Conservation (phyloP, 129 eudicot genomes). For the Daucus carota region DH1_v3.0 NC_030384.2:25419001-25419500, state of each 20-base stretch:
- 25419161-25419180: slow-evolving; percentile 30
- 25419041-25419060: slow-evolving; percentile 5
- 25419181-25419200: slow-evolving; percentile 50
- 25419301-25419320: background rate
- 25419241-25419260: slow-evolving; percentile 51
- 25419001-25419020: background rate
- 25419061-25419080: slow-evolving; percentile 29
- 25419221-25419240: slow-evolving; percentile 89
- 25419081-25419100: slow-evolving; percentile 35
- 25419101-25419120: slow-evolving; percentile 42
- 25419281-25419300: background rate
- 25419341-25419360: background rate
- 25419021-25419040: background rate
- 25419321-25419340: no score
- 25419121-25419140: slow-evolving; percentile 30
- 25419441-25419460: slow-evolving; percentile 97
- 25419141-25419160: slow-evolving; percentile 28
- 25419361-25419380: background rate
- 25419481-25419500: slow-evolving; percentile 86
- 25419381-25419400: background rate
- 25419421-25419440: slow-evolving; percentile 99
- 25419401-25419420: slow-evolving; percentile 44
- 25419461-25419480: slow-evolving; percentile 79
- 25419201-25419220: slow-evolving; percentile 81
- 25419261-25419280: background rate